A percentile compares a stretch with the other conserved stretches of the same genome.
phyloP scores from a whole-genome alignment of 2,329 filamentous ascomycete genomes.

The Alternaria angustiovoidea region DNA sequence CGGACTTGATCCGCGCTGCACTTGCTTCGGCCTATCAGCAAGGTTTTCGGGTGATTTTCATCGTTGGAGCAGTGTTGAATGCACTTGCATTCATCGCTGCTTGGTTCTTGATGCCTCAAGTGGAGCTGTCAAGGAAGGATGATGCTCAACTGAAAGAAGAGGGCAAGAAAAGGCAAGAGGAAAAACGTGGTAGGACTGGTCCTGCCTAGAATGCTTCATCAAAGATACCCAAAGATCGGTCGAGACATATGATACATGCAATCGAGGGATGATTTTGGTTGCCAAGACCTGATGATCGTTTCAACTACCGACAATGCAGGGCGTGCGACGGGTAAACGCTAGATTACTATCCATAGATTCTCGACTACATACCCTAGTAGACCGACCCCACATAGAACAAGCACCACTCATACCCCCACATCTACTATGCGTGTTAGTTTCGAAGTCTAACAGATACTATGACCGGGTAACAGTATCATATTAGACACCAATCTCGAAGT shows the following conservation, averaged over 20 bases:
- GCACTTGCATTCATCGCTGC: constrained; percentile 26
- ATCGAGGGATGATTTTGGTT: not conserved
- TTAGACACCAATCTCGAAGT: not conserved
- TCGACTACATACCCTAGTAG: not conserved
- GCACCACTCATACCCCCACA: constrained; percentile 10
- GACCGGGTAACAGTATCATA: not conserved
- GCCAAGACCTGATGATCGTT: not conserved
- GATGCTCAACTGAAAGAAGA: constrained; percentile 32
- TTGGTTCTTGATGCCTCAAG: constrained; percentile 30
- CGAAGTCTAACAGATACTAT: not conserved
- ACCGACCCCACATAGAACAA: constrained; percentile 3
- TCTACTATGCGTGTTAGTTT: constrained; percentile 1
- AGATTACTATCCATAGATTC: constrained; percentile 5
- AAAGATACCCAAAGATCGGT: not conserved
- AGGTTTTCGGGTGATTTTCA: constrained; percentile 30
- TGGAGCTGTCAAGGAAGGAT: constrained; percentile 25
- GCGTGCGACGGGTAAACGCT: constrained; percentile 16
- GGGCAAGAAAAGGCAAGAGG: constrained; percentile 20
- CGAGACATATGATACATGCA: too few relatives aligned
- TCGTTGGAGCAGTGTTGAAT: constrained; percentile 26
- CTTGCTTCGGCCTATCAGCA: constrained; percentile 23
- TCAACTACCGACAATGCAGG: constrained; percentile 16
- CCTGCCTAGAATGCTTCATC: not conserved
- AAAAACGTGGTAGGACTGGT: constrained; percentile 9
- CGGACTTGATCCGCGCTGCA: constrained; percentile 10